Conservation (phyloP, 164 flowering plant species). For the Macadamia tetraphylla region DNA sequence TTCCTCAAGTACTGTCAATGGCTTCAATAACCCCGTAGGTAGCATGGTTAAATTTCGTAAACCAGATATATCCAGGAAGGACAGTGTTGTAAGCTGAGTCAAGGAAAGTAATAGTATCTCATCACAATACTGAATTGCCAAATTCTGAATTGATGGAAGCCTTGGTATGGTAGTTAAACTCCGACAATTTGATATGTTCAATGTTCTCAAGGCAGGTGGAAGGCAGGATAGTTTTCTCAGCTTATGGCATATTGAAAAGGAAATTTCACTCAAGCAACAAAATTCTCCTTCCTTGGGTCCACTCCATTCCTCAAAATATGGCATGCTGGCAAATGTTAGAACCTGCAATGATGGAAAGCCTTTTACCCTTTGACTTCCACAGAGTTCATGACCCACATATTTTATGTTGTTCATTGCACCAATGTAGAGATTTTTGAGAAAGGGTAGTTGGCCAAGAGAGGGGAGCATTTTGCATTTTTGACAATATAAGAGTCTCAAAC, state of each 20-base stretch:
- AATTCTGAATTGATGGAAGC: neutral
- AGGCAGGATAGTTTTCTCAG: neutral
- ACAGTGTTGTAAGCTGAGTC: conserved; percentile 3
- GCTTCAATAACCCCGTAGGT: neutral
- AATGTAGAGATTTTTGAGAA: too few relatives aligned
- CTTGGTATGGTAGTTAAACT: neutral
- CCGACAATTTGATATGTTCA: neutral
- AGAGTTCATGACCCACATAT: too few relatives aligned
- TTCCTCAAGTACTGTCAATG: conserved; percentile 1
- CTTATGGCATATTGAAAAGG: neutral
- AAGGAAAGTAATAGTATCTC: neutral
- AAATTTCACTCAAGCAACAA: neutral
- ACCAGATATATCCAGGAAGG: conserved; percentile 3
- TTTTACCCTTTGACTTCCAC: too few relatives aligned
- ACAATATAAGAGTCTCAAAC: too few relatives aligned
- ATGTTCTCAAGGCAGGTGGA: neutral
- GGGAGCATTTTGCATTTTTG: too few relatives aligned
- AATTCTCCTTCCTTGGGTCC: conserved; percentile 3
- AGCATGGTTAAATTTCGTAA: neutral
- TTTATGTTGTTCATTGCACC: too few relatives aligned
- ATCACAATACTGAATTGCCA: conserved; percentile 2
- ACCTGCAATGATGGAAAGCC: too few relatives aligned
- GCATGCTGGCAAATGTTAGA: too few relatives aligned
- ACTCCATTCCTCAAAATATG: conserved; percentile 1
- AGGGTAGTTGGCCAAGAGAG: too few relatives aligned